Evolutionary conservation across 1,284 basidiomycete species (phyloP).

Genomic region (Neotropicomus parvogracilis): DNA sequence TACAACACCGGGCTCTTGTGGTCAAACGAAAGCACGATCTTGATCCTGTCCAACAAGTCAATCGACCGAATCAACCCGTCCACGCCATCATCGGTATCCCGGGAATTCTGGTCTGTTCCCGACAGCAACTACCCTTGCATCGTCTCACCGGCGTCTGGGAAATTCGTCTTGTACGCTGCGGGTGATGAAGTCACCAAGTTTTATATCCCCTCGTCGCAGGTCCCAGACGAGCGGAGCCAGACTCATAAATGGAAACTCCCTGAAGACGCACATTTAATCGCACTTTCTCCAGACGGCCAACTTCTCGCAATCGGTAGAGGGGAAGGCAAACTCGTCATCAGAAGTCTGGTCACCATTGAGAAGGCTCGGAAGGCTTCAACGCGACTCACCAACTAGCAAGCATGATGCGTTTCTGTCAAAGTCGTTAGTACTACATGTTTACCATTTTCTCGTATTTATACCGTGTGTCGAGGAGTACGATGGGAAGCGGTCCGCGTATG

Average conservation of each 20-base stretch:
- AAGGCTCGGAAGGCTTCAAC: too few species aligned
- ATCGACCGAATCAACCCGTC: constrained; percentile 4
- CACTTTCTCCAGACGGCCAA: constrained; percentile 7
- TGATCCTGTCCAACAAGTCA: constrained; percentile 4
- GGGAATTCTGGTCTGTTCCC: constrained; percentile 7
- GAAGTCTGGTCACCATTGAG: not conserved
- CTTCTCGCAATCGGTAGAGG: constrained; percentile 4
- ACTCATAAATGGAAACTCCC: not conserved
- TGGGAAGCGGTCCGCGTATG: too few species aligned
- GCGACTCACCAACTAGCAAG: too few species aligned
- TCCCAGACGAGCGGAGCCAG: too few species aligned
- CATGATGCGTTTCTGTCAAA: too few species aligned
- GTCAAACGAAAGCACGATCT: constrained; percentile 1
- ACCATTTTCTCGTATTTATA: too few species aligned
- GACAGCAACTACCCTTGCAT: constrained; percentile 11
- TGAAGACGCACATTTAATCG: constrained; percentile 9
- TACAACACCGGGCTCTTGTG: constrained; percentile 15
- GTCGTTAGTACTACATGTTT: too few species aligned
- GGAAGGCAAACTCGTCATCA: constrained; percentile 4
- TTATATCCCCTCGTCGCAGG: too few species aligned
- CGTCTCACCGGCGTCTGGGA: constrained; percentile 3
- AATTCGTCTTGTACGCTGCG: constrained; percentile 3
- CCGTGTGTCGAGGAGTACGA: too few species aligned
- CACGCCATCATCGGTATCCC: not conserved
- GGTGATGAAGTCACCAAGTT: not conserved